Percentiles rank a stretch among this genome's conserved stretches.
phyloP scores from a whole-genome alignment of 2,329 filamentous ascomycete genomes.

The Scedosporium minutisporum region DNA sequence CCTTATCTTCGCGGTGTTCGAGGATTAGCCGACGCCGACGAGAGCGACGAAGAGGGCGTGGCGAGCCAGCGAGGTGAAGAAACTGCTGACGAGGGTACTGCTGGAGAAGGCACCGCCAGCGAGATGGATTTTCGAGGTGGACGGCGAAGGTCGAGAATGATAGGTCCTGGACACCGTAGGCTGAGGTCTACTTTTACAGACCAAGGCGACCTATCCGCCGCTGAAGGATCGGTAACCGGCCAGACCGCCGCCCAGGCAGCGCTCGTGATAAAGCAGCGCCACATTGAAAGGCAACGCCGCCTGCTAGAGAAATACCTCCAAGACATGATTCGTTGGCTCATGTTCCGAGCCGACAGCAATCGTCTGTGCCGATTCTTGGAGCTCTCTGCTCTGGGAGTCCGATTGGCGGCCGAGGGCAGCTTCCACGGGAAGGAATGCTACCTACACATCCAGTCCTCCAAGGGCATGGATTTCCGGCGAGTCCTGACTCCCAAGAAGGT shows the following conservation, averaged over 20 bases:
- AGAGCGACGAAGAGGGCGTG: constrained; percentile 64
- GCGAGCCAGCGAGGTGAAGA: constrained; percentile 29
- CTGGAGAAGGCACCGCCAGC: constrained; percentile 37
- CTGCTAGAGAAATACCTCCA: constrained; percentile 85
- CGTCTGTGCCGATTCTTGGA: constrained; percentile 93
- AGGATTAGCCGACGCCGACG: constrained; percentile 68
- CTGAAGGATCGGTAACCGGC: constrained; percentile 18
- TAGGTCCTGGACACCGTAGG: constrained; percentile 18
- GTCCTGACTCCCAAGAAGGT: constrained; percentile 71
- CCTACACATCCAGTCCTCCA: constrained; percentile 82
- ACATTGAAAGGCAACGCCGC: constrained; percentile 72
- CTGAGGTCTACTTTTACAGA: constrained; percentile 40
- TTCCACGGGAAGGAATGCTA: constrained; percentile 98
- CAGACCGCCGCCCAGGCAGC: constrained; percentile 40
- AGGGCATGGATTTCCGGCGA: constrained; percentile 76
- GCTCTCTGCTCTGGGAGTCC: constrained; percentile 84
- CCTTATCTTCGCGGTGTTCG: constrained; percentile 79
- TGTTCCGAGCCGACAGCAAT: constrained; percentile 93
- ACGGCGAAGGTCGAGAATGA: background rate
- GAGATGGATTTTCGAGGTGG: constrained; percentile 13
- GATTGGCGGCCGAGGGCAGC: constrained; percentile 87
- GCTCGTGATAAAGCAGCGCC: constrained; percentile 44
- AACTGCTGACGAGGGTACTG: constrained; percentile 51
- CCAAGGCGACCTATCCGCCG: constrained; percentile 32
- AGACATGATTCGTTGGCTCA: constrained; percentile 90